These are phyloP conservation scores for Aspergillus latus DNA, from an alignment of 2,329 filamentous ascomycete genomes.

Conservation along the genomic window DNA sequence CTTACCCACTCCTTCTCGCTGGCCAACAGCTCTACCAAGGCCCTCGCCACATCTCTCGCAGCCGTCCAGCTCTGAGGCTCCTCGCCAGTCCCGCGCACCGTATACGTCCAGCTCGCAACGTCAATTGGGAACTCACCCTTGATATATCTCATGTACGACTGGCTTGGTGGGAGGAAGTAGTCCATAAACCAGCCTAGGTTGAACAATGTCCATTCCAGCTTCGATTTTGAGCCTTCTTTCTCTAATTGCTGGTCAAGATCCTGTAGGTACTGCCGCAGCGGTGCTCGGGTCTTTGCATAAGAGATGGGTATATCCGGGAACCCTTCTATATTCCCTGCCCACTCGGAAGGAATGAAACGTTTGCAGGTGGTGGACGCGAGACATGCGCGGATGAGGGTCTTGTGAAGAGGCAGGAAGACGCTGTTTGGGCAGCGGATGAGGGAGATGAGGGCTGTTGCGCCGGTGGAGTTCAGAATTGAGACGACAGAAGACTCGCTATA, in stretches of 20 bases:
- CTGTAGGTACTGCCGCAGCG: conserved; percentile 2
- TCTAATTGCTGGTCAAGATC: not conserved
- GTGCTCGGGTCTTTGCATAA: not conserved
- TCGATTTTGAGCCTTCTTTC: too few species aligned
- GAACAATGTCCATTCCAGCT: conserved; percentile 7
- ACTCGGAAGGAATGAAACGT: conserved; percentile 15
- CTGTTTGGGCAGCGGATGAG: not conserved
- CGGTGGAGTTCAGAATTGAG: not conserved
- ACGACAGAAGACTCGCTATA: conserved; percentile 7
- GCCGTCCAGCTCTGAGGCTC: conserved; percentile 4
- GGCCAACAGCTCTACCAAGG: not conserved
- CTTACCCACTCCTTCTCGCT: not conserved
- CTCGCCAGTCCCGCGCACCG: conserved; percentile 1
- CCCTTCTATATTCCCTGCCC: conserved; percentile 6
- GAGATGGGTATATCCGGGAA: conserved; percentile 6
- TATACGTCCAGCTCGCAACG: not conserved
- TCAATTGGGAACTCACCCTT: conserved; percentile 9
- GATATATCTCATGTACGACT: not conserved
- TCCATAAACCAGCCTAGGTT: conserved; percentile 9
- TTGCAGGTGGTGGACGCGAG: conserved; percentile 7
- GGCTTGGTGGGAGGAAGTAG: not conserved
- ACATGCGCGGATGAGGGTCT: conserved; percentile 7
- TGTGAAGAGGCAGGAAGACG: conserved; percentile 1
- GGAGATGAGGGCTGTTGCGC: conserved; percentile 10
- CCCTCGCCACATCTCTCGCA: conserved; percentile 7